phyloP scores from a whole-genome alignment of 805 yeast genomes.

The Starmerella kuoi region DNA sequence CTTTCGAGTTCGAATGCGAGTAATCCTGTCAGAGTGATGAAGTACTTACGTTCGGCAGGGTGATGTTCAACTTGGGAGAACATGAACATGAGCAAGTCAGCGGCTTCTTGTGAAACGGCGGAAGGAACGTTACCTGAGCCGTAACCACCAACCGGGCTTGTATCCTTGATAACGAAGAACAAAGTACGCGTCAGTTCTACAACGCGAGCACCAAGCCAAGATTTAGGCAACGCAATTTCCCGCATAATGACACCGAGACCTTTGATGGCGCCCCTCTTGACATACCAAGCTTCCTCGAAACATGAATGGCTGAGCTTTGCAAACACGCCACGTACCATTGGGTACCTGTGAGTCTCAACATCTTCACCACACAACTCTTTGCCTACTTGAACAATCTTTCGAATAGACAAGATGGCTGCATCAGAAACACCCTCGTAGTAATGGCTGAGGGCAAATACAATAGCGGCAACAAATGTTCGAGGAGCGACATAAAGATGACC shows the following conservation, averaged over 20 bases:
- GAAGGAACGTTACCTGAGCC: slow-evolving; percentile 80
- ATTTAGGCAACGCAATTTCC: slow-evolving; percentile 53
- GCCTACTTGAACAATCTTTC: slow-evolving; percentile 48
- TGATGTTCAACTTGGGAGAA: slow-evolving; percentile 30
- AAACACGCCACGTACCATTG: slow-evolving; percentile 63
- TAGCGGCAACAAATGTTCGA: slow-evolving; percentile 57
- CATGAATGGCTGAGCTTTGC: slow-evolving; percentile 82
- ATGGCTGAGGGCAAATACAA: slow-evolving; percentile 68
- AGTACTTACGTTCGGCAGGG: slow-evolving; percentile 56
- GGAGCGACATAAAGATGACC: slow-evolving; percentile 62
- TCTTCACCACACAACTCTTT: slow-evolving; percentile 53
- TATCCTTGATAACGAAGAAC: slow-evolving; percentile 76
- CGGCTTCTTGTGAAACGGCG: slow-evolving; percentile 61
- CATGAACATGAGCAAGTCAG: slow-evolving; percentile 49
- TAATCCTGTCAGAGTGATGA: slow-evolving; percentile 74
- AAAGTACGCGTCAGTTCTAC: slow-evolving; percentile 76
- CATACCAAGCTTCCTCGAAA: slow-evolving; percentile 75
- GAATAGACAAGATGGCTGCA: slow-evolving; percentile 57
- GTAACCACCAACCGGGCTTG: slow-evolving; percentile 13
- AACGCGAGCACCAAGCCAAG: slow-evolving; percentile 67
- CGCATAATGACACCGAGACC: slow-evolving; percentile 66
- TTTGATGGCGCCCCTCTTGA: slow-evolving; percentile 77
- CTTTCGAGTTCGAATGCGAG: slow-evolving; percentile 87
- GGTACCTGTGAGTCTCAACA: slow-evolving; percentile 54
- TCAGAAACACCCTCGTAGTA: slow-evolving; percentile 58